Percentiles rank a stretch among this genome's conserved stretches.
Evolutionary conservation across 495 filamentous ascomycete species (phyloP).

Genomic region (Hypomontagnella monticulosa): DNA sequence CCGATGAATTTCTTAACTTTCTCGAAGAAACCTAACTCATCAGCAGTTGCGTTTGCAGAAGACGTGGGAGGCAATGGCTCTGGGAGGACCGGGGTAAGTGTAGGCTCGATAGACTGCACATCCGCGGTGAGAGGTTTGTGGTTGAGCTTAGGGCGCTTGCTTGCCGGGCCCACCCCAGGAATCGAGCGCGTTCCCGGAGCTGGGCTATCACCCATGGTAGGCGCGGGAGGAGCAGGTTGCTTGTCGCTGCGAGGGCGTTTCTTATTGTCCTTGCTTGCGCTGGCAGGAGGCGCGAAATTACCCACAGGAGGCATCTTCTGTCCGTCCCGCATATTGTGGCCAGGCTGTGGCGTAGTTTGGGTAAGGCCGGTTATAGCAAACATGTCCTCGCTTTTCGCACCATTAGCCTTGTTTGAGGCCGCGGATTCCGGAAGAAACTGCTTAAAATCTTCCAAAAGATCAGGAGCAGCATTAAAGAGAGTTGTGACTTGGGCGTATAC

Average conservation of each 20-base stretch:
- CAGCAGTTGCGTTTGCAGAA: constrained; percentile 67
- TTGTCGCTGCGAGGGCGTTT: constrained; percentile 66
- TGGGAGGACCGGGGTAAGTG: constrained; percentile 84
- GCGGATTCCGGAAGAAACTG: constrained; percentile 98
- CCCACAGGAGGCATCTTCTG: constrained; percentile 91
- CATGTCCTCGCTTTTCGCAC: constrained; percentile 75
- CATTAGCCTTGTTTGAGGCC: constrained; percentile 81
- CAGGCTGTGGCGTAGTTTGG: constrained; percentile 58
- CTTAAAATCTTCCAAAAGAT: constrained; percentile 98
- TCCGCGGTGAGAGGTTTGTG: constrained; percentile 73
- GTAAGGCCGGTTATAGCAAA: constrained; percentile 56
- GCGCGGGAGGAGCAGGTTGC: constrained; percentile 39
- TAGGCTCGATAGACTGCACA: constrained; percentile 80
- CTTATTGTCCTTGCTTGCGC: constrained; percentile 80
- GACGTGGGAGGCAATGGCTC: constrained; percentile 82
- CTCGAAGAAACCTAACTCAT: constrained; percentile 94
- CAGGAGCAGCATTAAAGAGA: constrained; percentile 92
- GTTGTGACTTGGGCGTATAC: constrained; percentile 97
- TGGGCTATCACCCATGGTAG: constrained; percentile 48
- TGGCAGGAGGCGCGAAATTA: constrained; percentile 87
- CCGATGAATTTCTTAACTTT: constrained; percentile 94
- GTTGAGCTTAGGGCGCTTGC: constrained; percentile 70
- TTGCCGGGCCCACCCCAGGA: constrained; percentile 45
- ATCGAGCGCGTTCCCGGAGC: constrained; percentile 48
- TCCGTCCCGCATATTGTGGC: constrained; percentile 55